These are phyloP conservation scores for Termitomyces eurrhizus DNA, from an alignment of 768 basidiomycete species.

Conservation along the genomic window DNA sequence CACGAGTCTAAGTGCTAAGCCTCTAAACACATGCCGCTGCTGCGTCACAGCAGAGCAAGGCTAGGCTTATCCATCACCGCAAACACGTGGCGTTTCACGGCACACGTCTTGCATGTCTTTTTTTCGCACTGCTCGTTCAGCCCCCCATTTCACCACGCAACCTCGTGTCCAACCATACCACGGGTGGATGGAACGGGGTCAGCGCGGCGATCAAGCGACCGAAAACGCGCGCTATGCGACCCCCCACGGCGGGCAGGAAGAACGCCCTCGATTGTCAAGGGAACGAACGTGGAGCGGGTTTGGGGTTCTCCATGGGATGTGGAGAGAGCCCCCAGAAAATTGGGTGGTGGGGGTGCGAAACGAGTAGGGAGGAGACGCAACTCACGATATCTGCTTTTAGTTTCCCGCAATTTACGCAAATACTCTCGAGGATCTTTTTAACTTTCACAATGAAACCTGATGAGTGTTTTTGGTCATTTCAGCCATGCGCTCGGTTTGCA, in stretches of 20 bases:
- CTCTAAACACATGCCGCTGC: conserved; percentile 47
- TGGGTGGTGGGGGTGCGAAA: conserved; percentile 94
- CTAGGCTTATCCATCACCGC: conserved; percentile 45
- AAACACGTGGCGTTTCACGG: conserved; percentile 29
- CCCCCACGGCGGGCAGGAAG: conserved; percentile 72
- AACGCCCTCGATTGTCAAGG: conserved; percentile 80
- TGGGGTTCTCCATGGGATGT: conserved; percentile 87
- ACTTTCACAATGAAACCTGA: conserved; percentile 97
- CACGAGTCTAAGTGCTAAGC: conserved; percentile 59
- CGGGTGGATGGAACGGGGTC: conserved; percentile 59
- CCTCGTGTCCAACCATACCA: conserved; percentile 80
- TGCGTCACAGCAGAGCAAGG: conserved; percentile 71
- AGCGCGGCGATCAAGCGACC: conserved; percentile 92
- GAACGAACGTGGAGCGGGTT: conserved; percentile 78
- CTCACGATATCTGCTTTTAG: conserved; percentile 97
- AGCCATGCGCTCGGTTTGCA: not conserved
- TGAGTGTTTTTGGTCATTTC: not conserved
- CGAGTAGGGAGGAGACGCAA: conserved; percentile 77
- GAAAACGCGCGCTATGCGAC: conserved; percentile 72
- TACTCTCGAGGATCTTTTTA: conserved; percentile 98
- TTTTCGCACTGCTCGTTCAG: conserved; percentile 95
- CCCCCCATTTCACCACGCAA: conserved; percentile 96
- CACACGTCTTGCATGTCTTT: conserved; percentile 35
- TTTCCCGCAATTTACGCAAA: conserved; percentile 98
- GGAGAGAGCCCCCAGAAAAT: conserved; percentile 99